Base-by-base conservation (phyloP, 208 protist species). In the Wallacemonas sp. region DNA sequence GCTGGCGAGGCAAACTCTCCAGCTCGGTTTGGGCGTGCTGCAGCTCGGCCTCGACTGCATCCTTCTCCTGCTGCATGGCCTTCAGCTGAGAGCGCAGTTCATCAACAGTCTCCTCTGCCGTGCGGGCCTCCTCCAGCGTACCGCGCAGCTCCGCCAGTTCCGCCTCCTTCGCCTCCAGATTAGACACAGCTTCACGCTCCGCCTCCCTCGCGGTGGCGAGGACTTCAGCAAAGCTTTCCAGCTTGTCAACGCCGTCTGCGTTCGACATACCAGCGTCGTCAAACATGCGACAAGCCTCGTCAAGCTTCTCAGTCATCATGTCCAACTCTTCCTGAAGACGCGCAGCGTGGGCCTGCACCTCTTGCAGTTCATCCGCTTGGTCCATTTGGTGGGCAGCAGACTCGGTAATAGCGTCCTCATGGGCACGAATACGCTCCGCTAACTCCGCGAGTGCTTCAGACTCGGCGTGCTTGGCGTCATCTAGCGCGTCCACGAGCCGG, bases 241-340 rank as follows among this genome's bases (percentile, higher is more conserved):
- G 61, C 54, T 84, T 84, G 4, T 49, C 64, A 0, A 76, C 61
- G 2, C 67, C 61, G 39, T 78, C 73, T 3, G 66, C 70, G 25
- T 65, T 79, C 0, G 65, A 48, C 26, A 63, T 54, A 22, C 74
- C 77, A 0, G 66, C 76, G 12, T 76, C 72, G 23, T 65, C 63
- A 31, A 70, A 82, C 5, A 82, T 39, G 14, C 41, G 25, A 22
- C 66, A 77, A 25, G 61, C 61, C 50, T 84, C 79, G 11, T 84
- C 74, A 41, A 84, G 29, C 55, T 75, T 77, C 2, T 77, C 65
- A 29, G 70, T 74, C 20, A 84, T 32, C 1, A 76, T 8, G 28
- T 78, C 64, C 18, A 84, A 64, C 61, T 84, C 70, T 11, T 48
- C 26, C 52, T 81, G 79, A n/a, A 81, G 45, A 0, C 69, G 65